phyloP scores from a whole-genome alignment of 1,139 yeast species.

The Debaryomyces udenii region DNA sequence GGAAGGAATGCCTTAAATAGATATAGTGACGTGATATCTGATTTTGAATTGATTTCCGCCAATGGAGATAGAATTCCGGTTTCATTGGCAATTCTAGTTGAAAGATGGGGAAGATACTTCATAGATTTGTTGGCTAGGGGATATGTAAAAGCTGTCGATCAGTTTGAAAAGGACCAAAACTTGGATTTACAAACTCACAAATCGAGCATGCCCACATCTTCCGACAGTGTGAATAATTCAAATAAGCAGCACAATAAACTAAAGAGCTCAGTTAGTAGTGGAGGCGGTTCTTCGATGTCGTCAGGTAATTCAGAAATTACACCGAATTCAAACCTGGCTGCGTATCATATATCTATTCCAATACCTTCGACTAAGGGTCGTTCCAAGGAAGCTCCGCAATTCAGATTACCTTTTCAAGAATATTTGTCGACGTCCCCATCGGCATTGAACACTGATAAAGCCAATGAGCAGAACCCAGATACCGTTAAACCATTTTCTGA shows the following conservation, averaged over 20 bases:
- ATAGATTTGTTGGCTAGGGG: constrained; percentile 62
- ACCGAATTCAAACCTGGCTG: neutral
- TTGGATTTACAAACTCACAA: constrained; percentile 4
- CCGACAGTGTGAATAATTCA: constrained; percentile 13
- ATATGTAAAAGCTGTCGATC: constrained; percentile 60
- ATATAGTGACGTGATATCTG: constrained; percentile 64
- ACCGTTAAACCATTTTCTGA: neutral
- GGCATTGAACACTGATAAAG: neutral
- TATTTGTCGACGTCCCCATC: neutral
- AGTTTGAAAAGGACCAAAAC: constrained; percentile 41
- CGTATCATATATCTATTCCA: constrained; percentile 22
- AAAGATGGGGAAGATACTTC: constrained; percentile 77
- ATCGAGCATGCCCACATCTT: constrained; percentile 5
- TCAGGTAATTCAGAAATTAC: constrained; percentile 8
- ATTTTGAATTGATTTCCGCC: constrained; percentile 67
- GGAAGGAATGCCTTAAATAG: constrained; percentile 76
- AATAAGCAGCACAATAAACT: constrained; percentile 14
- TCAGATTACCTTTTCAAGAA: constrained; percentile 70
- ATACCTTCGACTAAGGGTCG: constrained; percentile 24
- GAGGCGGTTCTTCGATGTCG: constrained; percentile 11
- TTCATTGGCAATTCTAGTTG: constrained; percentile 60
- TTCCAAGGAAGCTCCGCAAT: constrained; percentile 47
- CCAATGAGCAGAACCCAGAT: neutral
- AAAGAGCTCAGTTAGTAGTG: constrained; percentile 19
- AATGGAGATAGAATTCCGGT: constrained; percentile 70